Base-by-base conservation (phyloP, 768 basidiomycete genomes). In the Psilocybe cyanescens region DNA sequence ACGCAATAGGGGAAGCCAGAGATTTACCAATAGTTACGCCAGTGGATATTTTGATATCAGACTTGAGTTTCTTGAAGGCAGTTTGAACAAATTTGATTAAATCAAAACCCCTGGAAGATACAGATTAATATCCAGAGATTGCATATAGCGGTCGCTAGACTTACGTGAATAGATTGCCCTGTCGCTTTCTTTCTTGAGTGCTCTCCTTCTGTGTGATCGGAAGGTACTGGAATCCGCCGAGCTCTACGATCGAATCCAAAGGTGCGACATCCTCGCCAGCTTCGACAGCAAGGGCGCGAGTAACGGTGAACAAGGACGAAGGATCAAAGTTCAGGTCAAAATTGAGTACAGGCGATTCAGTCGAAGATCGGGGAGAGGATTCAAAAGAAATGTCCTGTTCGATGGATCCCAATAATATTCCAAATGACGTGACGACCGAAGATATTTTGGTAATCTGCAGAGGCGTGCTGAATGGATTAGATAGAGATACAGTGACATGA, bases 301-400 rank as follows among this genome's bases (percentile, higher is more conserved):
- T 88, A 24, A 92, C 76, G 0, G 89, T 88, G 71, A 92, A 92
- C 39, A 92, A 75, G n/a, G 82, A 75, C 8, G 83, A 71, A 17
- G 89, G 88, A 64, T 90, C 85, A 63, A 87, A 81, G 69, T 91
- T 89, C 83, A 91, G 83, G 66, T 84, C 74, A 57, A 91, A 74
- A 60, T 85, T 74, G 60, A 92, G 75, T 5, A 69, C 69, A 7
- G 90, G 89, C 2, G 87, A 89, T 33, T 77, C 73, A 2, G 83
- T 86, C 3, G 79, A 83, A 4, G 79, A 73, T 61, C 86, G 85
- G 8, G 88, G 86, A 5, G 78, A 67, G 0, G 83, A 77, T 11
- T 70, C 71, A 68, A 91, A 89, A 63, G 80, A 76, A 5, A 75
- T 84, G 5, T 73, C 65, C 8, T 83, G 79, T 51, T 81, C 75